Percentiles rank a stretch among this genome's conserved stretches.
These are phyloP conservation scores for Stentor roeselii DNA, from an alignment of 73 alveolate species.

Conservation along the genomic window DNA sequence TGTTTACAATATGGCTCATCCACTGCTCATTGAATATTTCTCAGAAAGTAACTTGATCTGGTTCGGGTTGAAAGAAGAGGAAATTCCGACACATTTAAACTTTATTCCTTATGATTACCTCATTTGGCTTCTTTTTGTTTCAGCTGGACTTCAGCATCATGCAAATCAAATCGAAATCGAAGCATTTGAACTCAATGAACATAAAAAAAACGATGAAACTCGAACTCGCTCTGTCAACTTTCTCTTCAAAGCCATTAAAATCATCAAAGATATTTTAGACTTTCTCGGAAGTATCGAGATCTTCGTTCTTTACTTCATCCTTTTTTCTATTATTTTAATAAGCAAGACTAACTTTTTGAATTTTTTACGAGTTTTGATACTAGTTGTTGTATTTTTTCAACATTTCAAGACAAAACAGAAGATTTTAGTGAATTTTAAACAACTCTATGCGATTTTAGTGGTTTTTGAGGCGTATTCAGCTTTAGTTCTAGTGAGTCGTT, in stretches of 20 bases:
- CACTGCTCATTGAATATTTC: neutral
- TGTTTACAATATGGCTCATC: too few species aligned
- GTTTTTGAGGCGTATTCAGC: neutral
- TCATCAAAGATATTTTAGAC: neutral
- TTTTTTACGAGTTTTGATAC: neutral
- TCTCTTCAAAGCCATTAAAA: too few species aligned
- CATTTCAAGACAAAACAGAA: neutral
- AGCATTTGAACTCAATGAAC: too few species aligned
- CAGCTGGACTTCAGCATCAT: neutral
- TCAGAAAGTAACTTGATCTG: neutral
- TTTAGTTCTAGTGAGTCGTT: neutral
- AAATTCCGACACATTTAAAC: neutral
- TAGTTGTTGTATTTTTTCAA: too few species aligned
- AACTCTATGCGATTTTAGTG: neutral
- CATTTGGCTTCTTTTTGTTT: neutral
- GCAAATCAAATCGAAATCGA: neutral
- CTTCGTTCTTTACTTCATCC: neutral
- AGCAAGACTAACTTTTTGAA: neutral
- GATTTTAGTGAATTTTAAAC: too few species aligned
- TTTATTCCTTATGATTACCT: constrained; percentile 2
- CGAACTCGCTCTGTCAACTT: too few species aligned
- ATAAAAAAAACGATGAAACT: too few species aligned
- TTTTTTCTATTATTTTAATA: neutral
- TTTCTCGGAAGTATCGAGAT: neutral
- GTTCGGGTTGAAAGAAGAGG: neutral